Evolutionary conservation across 345 rosid genomes (phyloP).

Genomic region (Moricandia moricandioides): DNA sequence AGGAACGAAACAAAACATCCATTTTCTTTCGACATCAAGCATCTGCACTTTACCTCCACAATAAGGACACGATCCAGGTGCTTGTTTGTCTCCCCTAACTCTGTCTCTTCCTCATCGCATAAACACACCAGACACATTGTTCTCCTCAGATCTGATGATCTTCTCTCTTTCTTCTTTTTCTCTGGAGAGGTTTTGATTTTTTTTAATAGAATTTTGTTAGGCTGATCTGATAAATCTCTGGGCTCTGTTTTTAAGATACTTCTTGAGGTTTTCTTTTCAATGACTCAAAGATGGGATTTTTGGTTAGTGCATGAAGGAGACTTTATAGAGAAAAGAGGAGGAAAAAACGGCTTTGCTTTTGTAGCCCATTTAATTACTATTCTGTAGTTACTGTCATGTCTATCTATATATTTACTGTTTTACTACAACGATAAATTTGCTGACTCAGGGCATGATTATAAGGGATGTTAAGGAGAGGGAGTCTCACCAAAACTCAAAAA

Average conservation of each 20-base stretch:
- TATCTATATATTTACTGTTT: background rate
- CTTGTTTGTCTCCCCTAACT: slow-evolving; percentile 62
- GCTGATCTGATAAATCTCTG: background rate
- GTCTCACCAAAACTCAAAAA: too few relatives aligned
- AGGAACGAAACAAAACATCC: slow-evolving; percentile 84
- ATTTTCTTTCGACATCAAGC: slow-evolving; percentile 65
- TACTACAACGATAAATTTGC: background rate
- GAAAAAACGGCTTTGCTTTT: slow-evolving; percentile 28
- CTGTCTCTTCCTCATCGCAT: slow-evolving; percentile 60
- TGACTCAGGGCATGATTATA: too few relatives aligned
- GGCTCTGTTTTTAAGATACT: slow-evolving; percentile 4
- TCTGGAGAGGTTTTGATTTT: background rate
- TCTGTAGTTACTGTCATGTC: background rate
- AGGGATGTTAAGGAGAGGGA: too few relatives aligned
- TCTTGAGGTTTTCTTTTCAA: slow-evolving; percentile 7
- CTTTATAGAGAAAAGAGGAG: slow-evolving; percentile 25
- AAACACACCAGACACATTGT: slow-evolving; percentile 60
- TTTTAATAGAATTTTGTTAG: background rate
- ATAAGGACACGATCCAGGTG: slow-evolving; percentile 75
- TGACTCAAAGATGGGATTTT: background rate
- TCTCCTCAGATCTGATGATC: slow-evolving; percentile 13
- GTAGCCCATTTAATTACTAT: slow-evolving; percentile 18
- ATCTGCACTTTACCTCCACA: slow-evolving; percentile 81
- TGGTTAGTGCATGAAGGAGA: slow-evolving; percentile 25
- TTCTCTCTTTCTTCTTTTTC: background rate